phyloP scores from a whole-genome alignment of 2,329 filamentous ascomycete species.

The Ustilaginoidea virens region DNA sequence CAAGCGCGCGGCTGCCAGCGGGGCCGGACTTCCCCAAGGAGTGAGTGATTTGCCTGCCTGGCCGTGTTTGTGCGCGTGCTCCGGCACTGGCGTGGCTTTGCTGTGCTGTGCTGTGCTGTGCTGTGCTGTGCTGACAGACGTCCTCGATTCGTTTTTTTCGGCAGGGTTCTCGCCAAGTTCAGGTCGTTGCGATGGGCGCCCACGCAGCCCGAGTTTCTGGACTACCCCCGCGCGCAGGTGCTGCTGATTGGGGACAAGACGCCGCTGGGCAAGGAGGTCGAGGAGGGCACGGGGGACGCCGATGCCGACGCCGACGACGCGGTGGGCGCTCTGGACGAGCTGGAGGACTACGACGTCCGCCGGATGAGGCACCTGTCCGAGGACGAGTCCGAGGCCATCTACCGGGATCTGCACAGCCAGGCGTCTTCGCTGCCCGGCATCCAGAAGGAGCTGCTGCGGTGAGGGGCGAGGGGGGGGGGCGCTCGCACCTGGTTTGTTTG shows the following conservation, averaged over 20 bases:
- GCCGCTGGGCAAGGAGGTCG: conserved; percentile 36
- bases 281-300: conserved; percentile 43
- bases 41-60: conserved; percentile 23
- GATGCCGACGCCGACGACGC: conserved; percentile 18
- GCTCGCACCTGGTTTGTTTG: no score
- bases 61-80: not conserved
- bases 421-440: conserved; percentile 1
- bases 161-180: conserved; percentile 37
- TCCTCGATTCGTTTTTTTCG: not conserved
- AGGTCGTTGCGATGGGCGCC: conserved; percentile 58
- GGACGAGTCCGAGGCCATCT: conserved; percentile 22
- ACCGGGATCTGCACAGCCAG: conserved; percentile 1
- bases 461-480: no score
- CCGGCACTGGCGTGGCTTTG: conserved; percentile 1
- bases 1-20: conserved; percentile 45
- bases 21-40: conserved; percentile 55
- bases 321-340: conserved; percentile 54
- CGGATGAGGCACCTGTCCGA: conserved; percentile 39
- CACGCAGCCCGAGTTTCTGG: conserved; percentile 55
- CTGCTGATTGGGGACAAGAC: conserved; percentile 62
- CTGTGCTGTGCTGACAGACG: no score
- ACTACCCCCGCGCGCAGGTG: conserved; percentile 62
- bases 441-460: conserved; percentile 1
- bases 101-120: no score
- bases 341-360: conserved; percentile 60